These are phyloP conservation scores for Psidium friedrichsthalianum DNA, from an alignment of 345 rosid genomes.

Conservation along the genomic window DNA sequence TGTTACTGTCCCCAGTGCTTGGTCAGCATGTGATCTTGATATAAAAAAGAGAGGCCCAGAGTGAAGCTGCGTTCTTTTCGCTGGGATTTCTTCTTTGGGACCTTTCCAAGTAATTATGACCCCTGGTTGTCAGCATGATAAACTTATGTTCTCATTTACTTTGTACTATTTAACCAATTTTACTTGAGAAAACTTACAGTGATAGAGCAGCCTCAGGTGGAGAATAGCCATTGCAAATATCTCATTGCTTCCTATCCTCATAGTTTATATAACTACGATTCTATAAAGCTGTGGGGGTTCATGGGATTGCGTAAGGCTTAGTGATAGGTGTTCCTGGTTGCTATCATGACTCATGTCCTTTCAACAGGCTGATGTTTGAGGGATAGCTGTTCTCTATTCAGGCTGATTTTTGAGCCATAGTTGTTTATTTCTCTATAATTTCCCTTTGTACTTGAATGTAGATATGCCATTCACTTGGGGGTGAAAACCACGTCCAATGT, in stretches of 20 bases:
- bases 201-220: not conserved
- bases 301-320: not conserved
- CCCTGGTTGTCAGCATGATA: not conserved
- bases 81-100: not conserved
- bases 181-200: not conserved
- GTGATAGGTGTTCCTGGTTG: not conserved
- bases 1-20: not conserved
- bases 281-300: not conserved
- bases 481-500: not conserved
- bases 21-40: not conserved
- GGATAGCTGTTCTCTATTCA: not conserved
- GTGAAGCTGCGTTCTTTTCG: not conserved
- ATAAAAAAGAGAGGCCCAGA: not conserved
- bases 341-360: not conserved
- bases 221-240: not conserved
- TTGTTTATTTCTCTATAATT: not conserved
- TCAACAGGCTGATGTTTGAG: not conserved
- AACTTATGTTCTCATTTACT: not conserved
- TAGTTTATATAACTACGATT: not conserved
- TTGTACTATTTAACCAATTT: not conserved
- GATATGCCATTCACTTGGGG: not conserved
- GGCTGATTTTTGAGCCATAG: not conserved
- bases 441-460: not conserved
- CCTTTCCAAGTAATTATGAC: not conserved
- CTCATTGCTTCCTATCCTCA: not conserved